phyloP scores from a whole-genome alignment of 352 stramenopile genomes.

The Phytophthora cajani region DNA sequence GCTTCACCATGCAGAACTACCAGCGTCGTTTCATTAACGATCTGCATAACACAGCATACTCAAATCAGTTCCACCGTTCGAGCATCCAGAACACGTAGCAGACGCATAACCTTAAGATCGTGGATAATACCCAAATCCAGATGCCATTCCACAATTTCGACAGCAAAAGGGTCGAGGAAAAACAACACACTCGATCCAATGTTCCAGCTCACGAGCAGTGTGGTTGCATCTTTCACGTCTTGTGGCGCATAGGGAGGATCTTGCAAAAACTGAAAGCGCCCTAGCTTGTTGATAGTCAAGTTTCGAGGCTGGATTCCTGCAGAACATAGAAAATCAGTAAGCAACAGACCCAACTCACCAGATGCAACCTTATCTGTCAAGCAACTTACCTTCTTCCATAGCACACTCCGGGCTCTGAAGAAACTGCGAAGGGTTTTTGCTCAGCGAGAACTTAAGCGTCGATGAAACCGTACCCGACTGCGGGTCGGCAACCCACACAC shows the following conservation, averaged over 20 bases:
- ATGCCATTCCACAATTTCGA: constrained; percentile 90
- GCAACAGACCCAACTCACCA: too few species aligned
- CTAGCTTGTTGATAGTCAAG: constrained; percentile 84
- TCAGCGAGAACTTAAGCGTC: constrained; percentile 85
- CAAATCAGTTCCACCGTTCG: not conserved
- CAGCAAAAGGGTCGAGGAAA: constrained; percentile 80
- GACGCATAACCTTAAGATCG: constrained; percentile 71
- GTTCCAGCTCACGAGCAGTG: constrained; percentile 85
- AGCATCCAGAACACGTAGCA: not conserved
- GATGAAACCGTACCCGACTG: constrained; percentile 80
- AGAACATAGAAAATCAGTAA: not conserved
- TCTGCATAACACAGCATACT: constrained; percentile 34
- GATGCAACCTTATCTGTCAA: not conserved
- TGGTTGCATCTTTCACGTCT: constrained; percentile 49
- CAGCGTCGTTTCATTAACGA: constrained; percentile 72
- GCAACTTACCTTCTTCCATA: constrained; percentile 58
- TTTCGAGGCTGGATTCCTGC: constrained; percentile 68
- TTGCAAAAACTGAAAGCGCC: constrained; percentile 74
- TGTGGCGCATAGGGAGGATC: constrained; percentile 57
- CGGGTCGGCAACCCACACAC: constrained; percentile 84
- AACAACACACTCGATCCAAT: constrained; percentile 82
- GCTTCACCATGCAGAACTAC: constrained; percentile 77
- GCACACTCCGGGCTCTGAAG: constrained; percentile 58
- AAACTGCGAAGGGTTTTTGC: constrained; percentile 69
- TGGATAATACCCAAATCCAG: constrained; percentile 86